Conservation (phyloP, 1,139 yeast species). For the Nakaseomyces sp. region DNA sequence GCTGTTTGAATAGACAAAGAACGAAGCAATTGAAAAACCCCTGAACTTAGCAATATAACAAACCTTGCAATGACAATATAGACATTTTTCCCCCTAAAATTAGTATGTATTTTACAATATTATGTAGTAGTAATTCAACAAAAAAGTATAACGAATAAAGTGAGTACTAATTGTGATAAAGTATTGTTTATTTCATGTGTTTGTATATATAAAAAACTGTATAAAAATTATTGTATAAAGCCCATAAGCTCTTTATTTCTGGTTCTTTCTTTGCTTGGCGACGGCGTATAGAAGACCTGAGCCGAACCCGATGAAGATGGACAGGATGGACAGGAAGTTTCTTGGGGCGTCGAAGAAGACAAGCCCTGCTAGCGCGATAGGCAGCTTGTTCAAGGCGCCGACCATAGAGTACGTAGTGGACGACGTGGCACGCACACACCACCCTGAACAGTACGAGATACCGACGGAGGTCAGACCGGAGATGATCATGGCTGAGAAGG, state of each 20-base stretch:
- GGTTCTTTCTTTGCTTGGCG: conserved; percentile 67
- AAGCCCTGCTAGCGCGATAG: conserved; percentile 91
- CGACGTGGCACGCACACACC: conserved; percentile 99
- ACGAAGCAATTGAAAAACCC: background rate
- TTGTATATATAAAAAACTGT: too few relatives aligned
- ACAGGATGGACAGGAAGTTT: conserved; percentile 83
- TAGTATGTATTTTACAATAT: background rate
- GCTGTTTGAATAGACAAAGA: conserved; percentile 31
- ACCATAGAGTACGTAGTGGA: conserved; percentile 98
- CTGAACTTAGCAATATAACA: too few relatives aligned
- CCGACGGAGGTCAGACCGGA: conserved; percentile 94
- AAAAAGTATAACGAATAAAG: background rate
- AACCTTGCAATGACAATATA: background rate
- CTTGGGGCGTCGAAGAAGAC: conserved; percentile 90
- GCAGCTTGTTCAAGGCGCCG: conserved; percentile 96
- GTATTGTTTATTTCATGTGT: too few relatives aligned
- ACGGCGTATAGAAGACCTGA: conserved; percentile 94
- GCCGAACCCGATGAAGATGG: conserved; percentile 83
- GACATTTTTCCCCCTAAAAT: conserved; percentile 34
- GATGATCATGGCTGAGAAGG: conserved; percentile 79
- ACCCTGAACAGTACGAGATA: conserved; percentile 95
- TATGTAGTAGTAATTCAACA: too few relatives aligned
- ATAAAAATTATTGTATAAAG: background rate
- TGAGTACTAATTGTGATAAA: too few relatives aligned
- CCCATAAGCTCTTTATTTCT: conserved; percentile 17